Evolutionary conservation across 1,284 basidiomycete genomes (phyloP), one percentile per base, ranked within the genome.

Genomic region (Cutaneotrichosporon cavernicola): DNA sequence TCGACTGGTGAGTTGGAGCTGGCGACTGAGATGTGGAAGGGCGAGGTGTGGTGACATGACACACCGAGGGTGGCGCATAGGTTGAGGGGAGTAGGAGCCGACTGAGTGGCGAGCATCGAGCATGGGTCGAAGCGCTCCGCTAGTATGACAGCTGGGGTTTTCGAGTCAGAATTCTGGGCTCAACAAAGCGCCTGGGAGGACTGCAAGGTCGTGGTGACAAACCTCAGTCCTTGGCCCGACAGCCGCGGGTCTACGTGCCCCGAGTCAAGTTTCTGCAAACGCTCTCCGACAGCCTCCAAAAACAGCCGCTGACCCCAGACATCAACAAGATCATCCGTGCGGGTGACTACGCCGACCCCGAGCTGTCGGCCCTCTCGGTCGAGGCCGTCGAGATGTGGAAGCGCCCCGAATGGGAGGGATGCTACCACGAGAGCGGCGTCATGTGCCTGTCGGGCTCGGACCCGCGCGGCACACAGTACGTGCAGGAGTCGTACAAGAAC

Each of bases 351-450:
- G 77, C 75, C 52, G 78, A 80, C 64, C 71, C 70, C 9, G 56
- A 63, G 30, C 66, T 75, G 10, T 72, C 80, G 3, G 61, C 64
- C 31, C 70, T 81, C 10, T 76, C 76, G 16, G 67, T 79, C n/a
- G 78, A 80, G 11, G 79, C 80, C 2, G 69, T 81, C 34, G 67
- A 73, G n/a, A 67, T 73, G 58, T 81, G 80, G 80, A 69, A 71
- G 30, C 70, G 72, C 60, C 79, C 80, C 30, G 78, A 85, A 70
- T 94, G 90, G 89, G 84, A 85, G 43, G 86, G 88, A 61, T 85
- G 85, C 56, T 96, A 93, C 80, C 89, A 90, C 70, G 89, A 92
- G 90, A 92, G 76, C 10, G 79, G 79, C 31, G 73, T 80, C 13
- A 70, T 79, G 58, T 71, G 71, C 55, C 69, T 78, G 32, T 69